Evolutionary conservation across 345 rosid species (phyloP), one percentile per base, ranked within the genome.

Genomic region (Gossypium arboreum): DNA sequence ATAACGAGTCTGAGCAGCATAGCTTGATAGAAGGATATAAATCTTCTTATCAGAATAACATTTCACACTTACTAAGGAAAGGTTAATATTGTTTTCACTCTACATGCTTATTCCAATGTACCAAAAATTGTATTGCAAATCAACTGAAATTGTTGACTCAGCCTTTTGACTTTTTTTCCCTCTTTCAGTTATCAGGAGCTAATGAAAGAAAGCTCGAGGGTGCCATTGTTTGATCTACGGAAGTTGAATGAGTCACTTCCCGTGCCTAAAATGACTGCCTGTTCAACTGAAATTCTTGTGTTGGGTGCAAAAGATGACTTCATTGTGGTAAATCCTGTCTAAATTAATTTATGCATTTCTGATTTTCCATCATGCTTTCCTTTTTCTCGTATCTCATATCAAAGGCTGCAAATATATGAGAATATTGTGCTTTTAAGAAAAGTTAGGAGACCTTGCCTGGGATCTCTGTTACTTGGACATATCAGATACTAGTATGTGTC

Each of bases 241-340:
- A 88, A 89, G 89, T 85, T 94, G 77, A 94, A 94, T 47, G 88
- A 89, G 51, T 89, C 94, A 44, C 97, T 94, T 79, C 94, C 98
- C 0, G 98, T 94, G 72, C 91, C 92, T 52, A 82, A 89, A 62
- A 78, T 81, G 71, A 83, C 86, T 25, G 76, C 86, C 24, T 83
- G 85, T 77, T 80, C 86, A 3, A 77, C 81, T 29, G 73, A 82
- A 72, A 75, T 92, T 77, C 87, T 92, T 25, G 92, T 94, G 27
- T 4, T 92, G 79, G 98, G 98, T 24, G 97, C 94, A 24, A 82
- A 76, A 17, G 85, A 89, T 71, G 97, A 94, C 83, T 91, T 92
- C 83, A 94, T 94, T 74, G 97, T 94, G 90, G 98, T 90, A 85
- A 79, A 10, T 72, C 24, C 29, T 22, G 24, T 57, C 7, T 11